Percentiles rank a stretch among this genome's conserved stretches.
phyloP scores from a whole-genome alignment of 108 stramenopile species.

The Discostella stelligeroides region DNA sequence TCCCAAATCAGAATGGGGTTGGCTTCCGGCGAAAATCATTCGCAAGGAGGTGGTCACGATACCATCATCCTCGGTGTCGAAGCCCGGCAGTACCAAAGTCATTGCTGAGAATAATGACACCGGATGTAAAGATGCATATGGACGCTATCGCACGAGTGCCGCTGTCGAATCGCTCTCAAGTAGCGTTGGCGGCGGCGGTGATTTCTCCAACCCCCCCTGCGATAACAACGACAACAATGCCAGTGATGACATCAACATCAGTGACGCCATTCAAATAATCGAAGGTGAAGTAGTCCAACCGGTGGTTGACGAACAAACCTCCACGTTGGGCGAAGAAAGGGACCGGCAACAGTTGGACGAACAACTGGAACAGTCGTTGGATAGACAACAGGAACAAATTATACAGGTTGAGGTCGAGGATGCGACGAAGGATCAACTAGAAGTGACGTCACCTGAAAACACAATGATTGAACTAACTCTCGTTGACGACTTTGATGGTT shows the following conservation, averaged over 20 bases:
- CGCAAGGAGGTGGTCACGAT: constrained; percentile 25
- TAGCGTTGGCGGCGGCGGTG: not conserved
- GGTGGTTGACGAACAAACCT: not conserved
- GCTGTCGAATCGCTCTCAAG: not conserved
- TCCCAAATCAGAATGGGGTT: constrained; percentile 49
- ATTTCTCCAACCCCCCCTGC: no score
- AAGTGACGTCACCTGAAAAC: not conserved
- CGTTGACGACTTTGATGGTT: constrained; percentile 37
- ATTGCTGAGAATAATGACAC: not conserved
- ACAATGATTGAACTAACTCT: constrained; percentile 41
- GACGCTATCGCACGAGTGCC: no score
- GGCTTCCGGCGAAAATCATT: constrained; percentile 48
- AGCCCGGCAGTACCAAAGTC: not conserved
- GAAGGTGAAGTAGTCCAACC: constrained; percentile 13
- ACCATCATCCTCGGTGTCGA: constrained; percentile 1
- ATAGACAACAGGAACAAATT: no score
- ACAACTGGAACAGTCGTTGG: no score
- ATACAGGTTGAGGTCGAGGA: no score
- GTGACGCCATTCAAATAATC: no score
- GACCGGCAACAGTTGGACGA: not conserved
- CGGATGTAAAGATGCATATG: not conserved
- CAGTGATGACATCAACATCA: no score
- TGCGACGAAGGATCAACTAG: not conserved
- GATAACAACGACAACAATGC: not conserved
- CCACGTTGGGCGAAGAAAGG: not conserved